phyloP scores from a whole-genome alignment of 306 rosid genomes.

The Gleditsia sinensis region DNA sequence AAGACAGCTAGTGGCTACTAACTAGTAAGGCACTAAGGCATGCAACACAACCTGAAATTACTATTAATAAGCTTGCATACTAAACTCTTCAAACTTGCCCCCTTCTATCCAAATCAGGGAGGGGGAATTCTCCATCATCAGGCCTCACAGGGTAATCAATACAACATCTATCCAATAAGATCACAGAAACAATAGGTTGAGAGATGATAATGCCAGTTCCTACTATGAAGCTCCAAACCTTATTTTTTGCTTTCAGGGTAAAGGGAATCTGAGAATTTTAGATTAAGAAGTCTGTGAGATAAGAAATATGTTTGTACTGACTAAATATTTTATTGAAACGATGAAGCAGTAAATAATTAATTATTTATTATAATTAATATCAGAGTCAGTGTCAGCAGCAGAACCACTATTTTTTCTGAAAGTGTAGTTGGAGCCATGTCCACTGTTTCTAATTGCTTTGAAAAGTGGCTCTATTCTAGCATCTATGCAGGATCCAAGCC shows the following conservation, averaged over 20 bases:
- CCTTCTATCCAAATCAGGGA: not conserved
- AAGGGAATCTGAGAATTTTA: not conserved
- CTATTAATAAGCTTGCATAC: constrained; percentile 4
- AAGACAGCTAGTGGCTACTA: not conserved
- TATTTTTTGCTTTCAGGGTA: not conserved
- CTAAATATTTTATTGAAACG: not conserved
- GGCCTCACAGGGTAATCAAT: constrained; percentile 24
- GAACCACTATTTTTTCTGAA: not conserved
- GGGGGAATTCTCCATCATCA: not conserved
- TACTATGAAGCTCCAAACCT: not conserved
- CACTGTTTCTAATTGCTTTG: not conserved
- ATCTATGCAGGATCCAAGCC: constrained; percentile 1
- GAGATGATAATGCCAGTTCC: not conserved
- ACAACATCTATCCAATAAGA: constrained; percentile 11
- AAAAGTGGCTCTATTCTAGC: not conserved
- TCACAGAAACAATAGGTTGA: not conserved
- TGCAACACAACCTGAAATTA: constrained; percentile 12
- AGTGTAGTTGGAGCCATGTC: not conserved
- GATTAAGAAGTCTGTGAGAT: not conserved
- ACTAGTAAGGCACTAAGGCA: not conserved
- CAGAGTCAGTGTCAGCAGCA: not conserved
- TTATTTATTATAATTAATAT: not conserved
- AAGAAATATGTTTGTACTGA: not conserved
- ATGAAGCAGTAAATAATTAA: not conserved
- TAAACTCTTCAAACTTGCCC: not conserved